Evolutionary conservation across 495 filamentous ascomycete genomes (phyloP).

Genomic region (Immersiella caudata): DNA sequence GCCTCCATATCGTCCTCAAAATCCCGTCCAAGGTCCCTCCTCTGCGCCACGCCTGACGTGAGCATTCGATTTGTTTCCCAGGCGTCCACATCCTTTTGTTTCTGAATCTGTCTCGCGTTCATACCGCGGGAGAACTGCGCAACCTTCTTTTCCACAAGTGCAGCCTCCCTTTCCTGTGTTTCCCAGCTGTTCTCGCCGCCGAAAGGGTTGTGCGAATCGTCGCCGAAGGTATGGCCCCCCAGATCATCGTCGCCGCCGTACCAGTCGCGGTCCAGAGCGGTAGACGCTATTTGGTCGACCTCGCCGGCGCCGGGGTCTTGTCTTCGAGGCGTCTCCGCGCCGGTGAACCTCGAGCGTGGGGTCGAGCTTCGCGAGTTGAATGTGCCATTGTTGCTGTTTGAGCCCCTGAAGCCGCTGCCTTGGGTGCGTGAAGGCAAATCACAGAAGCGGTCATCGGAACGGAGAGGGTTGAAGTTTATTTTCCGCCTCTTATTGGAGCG

Average conservation of each 20-base stretch:
- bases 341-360: conserved; percentile 46
- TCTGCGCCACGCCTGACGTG: conserved; percentile 90
- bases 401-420: conserved; percentile 11
- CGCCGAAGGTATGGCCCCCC: conserved; percentile 72
- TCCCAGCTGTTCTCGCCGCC: conserved; percentile 64
- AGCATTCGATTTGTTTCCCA: conserved; percentile 99
- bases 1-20: conserved; percentile 91
- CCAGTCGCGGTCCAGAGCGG: conserved; percentile 86
- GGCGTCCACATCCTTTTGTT: conserved; percentile 91
- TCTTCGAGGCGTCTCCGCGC: conserved; percentile 53
- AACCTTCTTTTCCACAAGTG: conserved; percentile 72
- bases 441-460: conserved; percentile 59
- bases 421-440: conserved; percentile 54
- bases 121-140: conserved; percentile 58
- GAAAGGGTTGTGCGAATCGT: conserved; percentile 64
- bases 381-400: conserved; percentile 37
- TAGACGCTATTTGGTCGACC: conserved; percentile 48
- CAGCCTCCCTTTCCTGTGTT: conserved; percentile 68
- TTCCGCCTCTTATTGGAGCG: conserved; percentile 63
- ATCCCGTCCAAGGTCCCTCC: conserved; percentile 75
- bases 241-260: conserved; percentile 75
- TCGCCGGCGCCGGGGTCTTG: conserved; percentile 55
- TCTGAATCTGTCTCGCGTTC: conserved; percentile 74
- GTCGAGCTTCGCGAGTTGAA: conserved; percentile 51
- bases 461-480: conserved; percentile 59